Evolutionary conservation across 2,329 filamentous ascomycete species (phyloP).

Genomic region (Thelonectria discophora): DNA sequence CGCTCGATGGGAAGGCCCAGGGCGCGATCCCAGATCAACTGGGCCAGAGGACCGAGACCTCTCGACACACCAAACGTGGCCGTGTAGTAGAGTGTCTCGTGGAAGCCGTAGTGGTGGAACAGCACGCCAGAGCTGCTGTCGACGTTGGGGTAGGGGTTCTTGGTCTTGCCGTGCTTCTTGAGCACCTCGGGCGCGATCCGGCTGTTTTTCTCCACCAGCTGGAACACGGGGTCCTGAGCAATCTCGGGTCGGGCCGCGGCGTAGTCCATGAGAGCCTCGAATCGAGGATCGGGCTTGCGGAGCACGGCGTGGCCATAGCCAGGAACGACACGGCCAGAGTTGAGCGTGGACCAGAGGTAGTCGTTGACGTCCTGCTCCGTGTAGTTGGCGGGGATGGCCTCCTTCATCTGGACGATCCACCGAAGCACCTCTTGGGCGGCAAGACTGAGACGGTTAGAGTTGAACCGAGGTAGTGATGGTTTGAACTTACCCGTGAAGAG

Average conservation of each 20-base stretch:
- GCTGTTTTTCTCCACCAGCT: conserved; percentile 92
- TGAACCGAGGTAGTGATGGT: neutral
- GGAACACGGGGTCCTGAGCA: conserved; percentile 86
- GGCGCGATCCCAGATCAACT: conserved; percentile 95
- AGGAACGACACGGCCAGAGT: conserved; percentile 92
- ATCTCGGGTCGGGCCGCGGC: conserved; percentile 87
- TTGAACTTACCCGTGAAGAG: conserved; percentile 62
- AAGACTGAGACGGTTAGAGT: conserved; percentile 59
- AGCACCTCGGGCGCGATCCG: conserved; percentile 90
- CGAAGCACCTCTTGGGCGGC: conserved; percentile 97
- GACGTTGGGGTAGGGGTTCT: conserved; percentile 97
- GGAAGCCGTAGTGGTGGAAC: conserved; percentile 98
- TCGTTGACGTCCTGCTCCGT: conserved; percentile 82
- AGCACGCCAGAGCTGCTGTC: conserved; percentile 92
- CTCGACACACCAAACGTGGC: conserved; percentile 75
- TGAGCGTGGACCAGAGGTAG: conserved; percentile 93
- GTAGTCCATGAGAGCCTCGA: conserved; percentile 97
- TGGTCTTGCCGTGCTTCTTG: conserved; percentile 96
- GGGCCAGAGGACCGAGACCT: conserved; percentile 86
- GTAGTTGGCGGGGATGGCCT: conserved; percentile 80
- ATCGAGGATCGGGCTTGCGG: conserved; percentile 95
- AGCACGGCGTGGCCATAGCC: conserved; percentile 96
- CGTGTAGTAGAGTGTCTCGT: conserved; percentile 94
- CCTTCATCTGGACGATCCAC: conserved; percentile 97
- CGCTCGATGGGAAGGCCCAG: conserved; percentile 95